These are phyloP conservation scores for Epichloe sylvatica DNA, from an alignment of 2,329 filamentous ascomycete genomes.

Conservation along the genomic window DNA sequence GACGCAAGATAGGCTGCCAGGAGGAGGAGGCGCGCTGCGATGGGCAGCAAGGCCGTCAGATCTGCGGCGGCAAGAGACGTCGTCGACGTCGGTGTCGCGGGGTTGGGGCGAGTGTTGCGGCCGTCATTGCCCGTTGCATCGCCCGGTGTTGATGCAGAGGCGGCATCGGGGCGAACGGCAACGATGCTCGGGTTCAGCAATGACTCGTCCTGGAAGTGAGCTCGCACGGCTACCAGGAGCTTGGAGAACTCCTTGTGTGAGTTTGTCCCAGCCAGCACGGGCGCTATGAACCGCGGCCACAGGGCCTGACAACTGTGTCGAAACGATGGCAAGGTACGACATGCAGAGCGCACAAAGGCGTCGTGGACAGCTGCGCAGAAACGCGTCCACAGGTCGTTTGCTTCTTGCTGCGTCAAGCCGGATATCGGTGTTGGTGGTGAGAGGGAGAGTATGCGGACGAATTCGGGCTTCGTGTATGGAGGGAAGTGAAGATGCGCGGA, in stretches of 20 bases:
- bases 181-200: conserved; percentile 53
- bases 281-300: conserved; percentile 75
- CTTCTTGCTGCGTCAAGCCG: conserved; percentile 40
- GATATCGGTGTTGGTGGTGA: conserved; percentile 28
- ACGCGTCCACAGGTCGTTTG: conserved; percentile 59
- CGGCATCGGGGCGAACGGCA: conserved; percentile 13
- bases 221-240: conserved; percentile 57
- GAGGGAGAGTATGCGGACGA: conserved; percentile 60
- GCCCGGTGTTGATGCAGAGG: not conserved
- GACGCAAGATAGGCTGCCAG: conserved; percentile 69
- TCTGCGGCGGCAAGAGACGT: conserved; percentile 19
- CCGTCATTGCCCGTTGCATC: not conserved
- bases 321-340: conserved; percentile 64
- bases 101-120: not conserved
- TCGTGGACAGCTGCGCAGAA: conserved; percentile 82
- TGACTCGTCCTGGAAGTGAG: conserved; percentile 59
- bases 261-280: conserved; percentile 60
- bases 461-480: conserved; percentile 68
- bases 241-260: conserved; percentile 70
- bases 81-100: not conserved
- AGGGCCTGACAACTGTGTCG: conserved; percentile 55
- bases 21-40: conserved; percentile 59
- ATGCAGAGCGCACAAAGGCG: conserved; percentile 65
- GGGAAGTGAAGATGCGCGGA: conserved; percentile 71
- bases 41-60: conserved; percentile 48